Evolutionary conservation across 2,329 filamentous ascomycete genomes (phyloP), one percentile per base, ranked within the genome.

Genomic region (Xylaria polymorpha): DNA sequence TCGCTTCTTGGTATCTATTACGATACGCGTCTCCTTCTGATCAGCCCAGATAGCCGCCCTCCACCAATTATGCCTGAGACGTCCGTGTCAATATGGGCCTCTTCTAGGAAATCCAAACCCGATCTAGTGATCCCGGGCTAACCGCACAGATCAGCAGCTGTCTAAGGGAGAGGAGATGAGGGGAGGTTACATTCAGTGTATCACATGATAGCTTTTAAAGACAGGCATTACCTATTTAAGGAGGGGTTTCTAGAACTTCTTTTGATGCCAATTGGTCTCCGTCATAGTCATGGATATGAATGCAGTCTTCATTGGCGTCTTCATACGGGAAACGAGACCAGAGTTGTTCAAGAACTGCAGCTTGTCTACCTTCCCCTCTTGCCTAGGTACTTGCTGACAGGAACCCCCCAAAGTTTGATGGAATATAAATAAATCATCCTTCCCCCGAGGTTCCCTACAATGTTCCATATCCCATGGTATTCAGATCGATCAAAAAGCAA

Each of bases 181-280:
- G 35, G 71, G 35, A 66, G 69, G 74, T 75, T 75, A 67, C 75
- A 77, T 76, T 59, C 50, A 61, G 35, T 46, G 68, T 66, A 72
- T 77, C 75, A 77, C 62, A 75, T 77, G 75, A 77, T 72, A 63
- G 55, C 18, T 39, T 58, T 22, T 48, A 55, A 68, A 70, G 72
- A 71, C 71, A 74, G 69, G 72, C 72, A 75, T 64, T 65, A n/a
- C 64, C 56, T 61, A 63, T 50, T 57, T 43, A 64, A 59, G 61
- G 69, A 73, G 72, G 71, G 73, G 65, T 60, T 59, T 46, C 60
- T 46, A 68, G 57, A 25, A 65, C 59, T 67, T 62, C 56, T 69
- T 41, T 66, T 62, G 59, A 44, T 72, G 66, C 59, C 51, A 68
- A 69, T 72, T 62, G 56, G 69, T 51, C 65, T 71, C 56, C 37